phyloP scores from a whole-genome alignment of 208 protist genomes.

The Wallacemonas sp. region DNA sequence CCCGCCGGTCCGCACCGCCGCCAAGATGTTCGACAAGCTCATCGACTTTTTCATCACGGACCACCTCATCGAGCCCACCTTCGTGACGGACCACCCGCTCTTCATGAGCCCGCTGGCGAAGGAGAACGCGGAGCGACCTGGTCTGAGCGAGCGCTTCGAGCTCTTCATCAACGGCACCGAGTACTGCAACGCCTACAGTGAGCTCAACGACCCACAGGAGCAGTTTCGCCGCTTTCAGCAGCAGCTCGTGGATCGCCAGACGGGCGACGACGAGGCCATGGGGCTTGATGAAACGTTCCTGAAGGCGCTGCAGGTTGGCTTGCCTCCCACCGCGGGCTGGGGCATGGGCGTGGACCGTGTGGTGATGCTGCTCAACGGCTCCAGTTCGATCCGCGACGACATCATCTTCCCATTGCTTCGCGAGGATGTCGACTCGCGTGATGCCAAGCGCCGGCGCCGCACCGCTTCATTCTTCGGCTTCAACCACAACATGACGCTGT shows the following conservation, averaged over 20 bases:
- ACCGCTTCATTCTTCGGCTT: conserved; percentile 85
- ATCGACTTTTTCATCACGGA: conserved; percentile 93
- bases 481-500: conserved; percentile 81
- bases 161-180: conserved; percentile 95
- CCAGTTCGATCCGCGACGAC: conserved; percentile 80
- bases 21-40: conserved; percentile 92
- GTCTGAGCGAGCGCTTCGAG: conserved; percentile 96
- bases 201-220: conserved; percentile 96
- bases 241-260: conserved; percentile 84
- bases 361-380: conserved; percentile 92
- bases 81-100: conserved; percentile 95
- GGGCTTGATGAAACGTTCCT: conserved; percentile 93
- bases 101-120: conserved; percentile 94
- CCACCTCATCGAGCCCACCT: conserved; percentile 91
- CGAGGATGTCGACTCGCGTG: conserved; percentile 68
- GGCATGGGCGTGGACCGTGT: conserved; percentile 96
- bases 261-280: conserved; percentile 94
- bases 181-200: conserved; percentile 97
- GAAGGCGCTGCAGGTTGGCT: conserved; percentile 93
- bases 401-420: conserved; percentile 90
- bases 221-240: conserved; percentile 94
- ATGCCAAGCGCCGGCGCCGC: conserved; percentile 68
- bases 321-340: conserved; percentile 95
- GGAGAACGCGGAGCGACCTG: conserved; percentile 67
- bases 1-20: conserved; percentile 84